Conservation (phyloP, 169 alveolate species). For the Eimeria falciformis region DNA sequence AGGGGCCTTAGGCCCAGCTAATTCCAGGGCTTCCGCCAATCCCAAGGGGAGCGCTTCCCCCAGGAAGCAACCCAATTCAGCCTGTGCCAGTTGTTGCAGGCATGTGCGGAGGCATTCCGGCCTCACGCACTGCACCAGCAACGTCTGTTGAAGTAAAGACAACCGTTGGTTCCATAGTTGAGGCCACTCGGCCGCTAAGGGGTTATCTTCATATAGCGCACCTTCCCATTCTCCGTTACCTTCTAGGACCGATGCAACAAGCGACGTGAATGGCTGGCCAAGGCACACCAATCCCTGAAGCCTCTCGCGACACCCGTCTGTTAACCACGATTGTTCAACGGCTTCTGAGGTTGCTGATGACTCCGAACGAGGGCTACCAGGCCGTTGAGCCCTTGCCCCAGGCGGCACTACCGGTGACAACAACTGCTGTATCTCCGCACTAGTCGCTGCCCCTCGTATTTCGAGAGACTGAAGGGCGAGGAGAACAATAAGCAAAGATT, state of each 20-base stretch:
- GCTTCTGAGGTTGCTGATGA: conserved; percentile 14
- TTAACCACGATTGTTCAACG: conserved; percentile 30
- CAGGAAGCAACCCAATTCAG: conserved; percentile 87
- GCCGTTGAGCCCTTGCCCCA: neutral
- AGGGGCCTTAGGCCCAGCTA: conserved; percentile 91
- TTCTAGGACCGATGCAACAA: conserved; percentile 80
- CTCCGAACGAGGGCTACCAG: neutral
- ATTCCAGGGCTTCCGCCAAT: conserved; percentile 90
- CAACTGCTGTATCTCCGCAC: conserved; percentile 56
- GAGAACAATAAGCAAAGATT: conserved; percentile 90
- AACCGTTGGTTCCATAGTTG: conserved; percentile 83
- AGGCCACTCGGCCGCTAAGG: conserved; percentile 85
- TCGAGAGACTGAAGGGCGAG: conserved; percentile 87
- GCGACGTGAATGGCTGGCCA: conserved; percentile 67
- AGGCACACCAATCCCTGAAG: conserved; percentile 74
- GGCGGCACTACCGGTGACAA: conserved; percentile 49
- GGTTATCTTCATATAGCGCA: conserved; percentile 87
- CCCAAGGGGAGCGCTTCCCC: conserved; percentile 86
- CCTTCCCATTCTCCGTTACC: conserved; percentile 85
- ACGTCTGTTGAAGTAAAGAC: conserved; percentile 87
- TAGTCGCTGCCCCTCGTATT: conserved; percentile 78
- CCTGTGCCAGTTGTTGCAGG: conserved; percentile 88
- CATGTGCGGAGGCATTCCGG: conserved; percentile 91
- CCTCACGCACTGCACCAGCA: conserved; percentile 91
- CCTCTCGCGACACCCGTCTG: conserved; percentile 76